Base-by-base conservation (phyloP, 1,139 yeast genomes). In the Saccharomyces uvarum region DNA sequence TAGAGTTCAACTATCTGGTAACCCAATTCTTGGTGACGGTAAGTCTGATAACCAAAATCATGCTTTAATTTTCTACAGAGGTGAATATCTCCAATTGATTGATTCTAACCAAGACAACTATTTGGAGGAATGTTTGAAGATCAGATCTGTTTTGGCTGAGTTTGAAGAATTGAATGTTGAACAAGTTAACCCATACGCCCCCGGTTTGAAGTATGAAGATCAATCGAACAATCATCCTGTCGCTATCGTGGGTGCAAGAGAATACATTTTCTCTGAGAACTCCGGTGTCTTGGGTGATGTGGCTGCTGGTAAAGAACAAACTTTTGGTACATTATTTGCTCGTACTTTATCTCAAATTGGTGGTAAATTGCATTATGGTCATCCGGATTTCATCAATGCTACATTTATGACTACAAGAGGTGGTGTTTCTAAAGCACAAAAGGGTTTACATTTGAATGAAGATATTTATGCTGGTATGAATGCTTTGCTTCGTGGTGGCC, bases 391-490 rank as follows among this genome's bases (percentile, higher is more conserved):
- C 83, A 79, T 93, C 73, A 93, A 93, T 70, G 89, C 95, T 64
- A 82, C 89, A 57, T 93, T 78, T 71, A 93, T 93, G 98, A 86
- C 89, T 56, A 93, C 99, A 49, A 88, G 99, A 80, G 98, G 99
- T 77, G 99, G 99, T 85, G 93, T 93, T 59, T 91, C 99, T 47
- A 93, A 93, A 77, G 98, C 97, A 62, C 99, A 93, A 77, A 93
- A 93, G 77, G 99, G 99, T 70, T 80, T 93, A 73, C 99, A 93
- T 75, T 81, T 93, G 80, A 93, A 93, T 79, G 99, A 93, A 80
- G 99, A 93, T 89, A 93, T 93, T 74, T 93, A 91, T 68, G 98
- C 98, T 61, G 99, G 99, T 86, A 93, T 93, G 98, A 90, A 81
- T 70, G 99, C 98, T 51, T 70, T 93, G 75, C 80, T 89, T 72